These are phyloP conservation scores for Cercospora citrullina DNA, from an alignment of 2,329 filamentous ascomycete genomes.

Conservation along the genomic window DNA sequence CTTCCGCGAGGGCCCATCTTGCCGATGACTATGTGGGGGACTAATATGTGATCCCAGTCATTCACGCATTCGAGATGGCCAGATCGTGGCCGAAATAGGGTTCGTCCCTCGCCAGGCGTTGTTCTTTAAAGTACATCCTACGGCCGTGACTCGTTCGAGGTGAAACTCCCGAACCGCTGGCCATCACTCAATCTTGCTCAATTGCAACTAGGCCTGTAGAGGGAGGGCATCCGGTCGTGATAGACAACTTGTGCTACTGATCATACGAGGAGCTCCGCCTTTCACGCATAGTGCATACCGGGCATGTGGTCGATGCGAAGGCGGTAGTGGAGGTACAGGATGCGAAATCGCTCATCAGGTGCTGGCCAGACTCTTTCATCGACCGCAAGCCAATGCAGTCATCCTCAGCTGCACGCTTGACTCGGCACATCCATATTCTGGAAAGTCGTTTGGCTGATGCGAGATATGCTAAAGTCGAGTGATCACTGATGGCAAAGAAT, in stretches of 20 bases:
- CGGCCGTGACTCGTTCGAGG: background rate
- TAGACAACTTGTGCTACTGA: background rate
- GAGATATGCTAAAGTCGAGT: background rate
- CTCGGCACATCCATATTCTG: background rate
- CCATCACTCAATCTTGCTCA: background rate
- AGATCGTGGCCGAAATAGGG: background rate
- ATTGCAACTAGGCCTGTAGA: background rate
- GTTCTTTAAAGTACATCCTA: background rate
- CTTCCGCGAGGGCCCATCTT: background rate
- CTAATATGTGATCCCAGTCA: background rate
- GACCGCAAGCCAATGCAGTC: background rate
- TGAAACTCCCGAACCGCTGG: background rate
- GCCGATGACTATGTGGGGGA: background rate
- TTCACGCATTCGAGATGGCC: background rate
- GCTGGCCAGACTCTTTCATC: background rate
- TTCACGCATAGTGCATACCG: background rate
- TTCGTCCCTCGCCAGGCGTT: background rate
- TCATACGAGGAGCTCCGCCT: background rate
- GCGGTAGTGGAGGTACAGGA: background rate
- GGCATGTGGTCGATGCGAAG: background rate
- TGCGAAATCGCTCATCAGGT: background rate
- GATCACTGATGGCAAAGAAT: too few relatives aligned
- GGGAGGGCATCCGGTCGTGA: background rate
- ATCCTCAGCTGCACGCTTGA: background rate
- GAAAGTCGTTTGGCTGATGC: background rate